phyloP scores from a whole-genome alignment of 1,284 basidiomycete genomes.

The Exobasidium cylindrosporum region DNA sequence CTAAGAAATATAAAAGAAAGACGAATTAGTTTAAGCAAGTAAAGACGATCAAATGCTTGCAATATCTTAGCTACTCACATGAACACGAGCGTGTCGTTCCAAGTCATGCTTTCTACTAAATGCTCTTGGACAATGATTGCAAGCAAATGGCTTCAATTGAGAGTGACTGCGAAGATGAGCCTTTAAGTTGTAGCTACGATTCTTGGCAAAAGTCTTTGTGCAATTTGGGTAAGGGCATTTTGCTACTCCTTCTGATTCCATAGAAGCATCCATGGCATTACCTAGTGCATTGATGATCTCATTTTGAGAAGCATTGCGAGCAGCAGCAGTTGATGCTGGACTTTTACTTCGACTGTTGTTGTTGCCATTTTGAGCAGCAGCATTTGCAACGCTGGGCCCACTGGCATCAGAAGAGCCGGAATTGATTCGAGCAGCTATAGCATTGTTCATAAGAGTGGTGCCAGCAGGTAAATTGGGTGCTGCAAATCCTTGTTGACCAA shows the following conservation, averaged over 20 bases:
- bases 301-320: slow-evolving; percentile 19
- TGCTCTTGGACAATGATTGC: slow-evolving; percentile 46
- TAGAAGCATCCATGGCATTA: slow-evolving; percentile 38
- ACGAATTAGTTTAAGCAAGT: slow-evolving; percentile 5
- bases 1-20: background rate
- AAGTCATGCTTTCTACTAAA: slow-evolving; percentile 53
- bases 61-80: slow-evolving; percentile 22
- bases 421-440: slow-evolving; percentile 22
- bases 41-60: too few species aligned
- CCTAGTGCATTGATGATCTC: slow-evolving; percentile 45
- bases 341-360: background rate
- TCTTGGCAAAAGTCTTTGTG: slow-evolving; percentile 52
- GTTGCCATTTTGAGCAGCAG: background rate
- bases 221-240: slow-evolving; percentile 43
- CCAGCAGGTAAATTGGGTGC: slow-evolving; percentile 18
- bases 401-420: slow-evolving; percentile 14
- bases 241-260: slow-evolving; percentile 43
- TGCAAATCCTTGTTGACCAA: slow-evolving; percentile 10
- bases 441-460: slow-evolving; percentile 18
- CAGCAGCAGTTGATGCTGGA: background rate
- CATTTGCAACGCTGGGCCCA: slow-evolving; percentile 10
- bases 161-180: slow-evolving; percentile 46
- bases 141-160: slow-evolving; percentile 49
- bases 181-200: slow-evolving; percentile 49
- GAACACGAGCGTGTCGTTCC: slow-evolving; percentile 51